Base-by-base conservation (phyloP, 176 grass and related monocot species). In the Raddia distichophylla region DNA sequence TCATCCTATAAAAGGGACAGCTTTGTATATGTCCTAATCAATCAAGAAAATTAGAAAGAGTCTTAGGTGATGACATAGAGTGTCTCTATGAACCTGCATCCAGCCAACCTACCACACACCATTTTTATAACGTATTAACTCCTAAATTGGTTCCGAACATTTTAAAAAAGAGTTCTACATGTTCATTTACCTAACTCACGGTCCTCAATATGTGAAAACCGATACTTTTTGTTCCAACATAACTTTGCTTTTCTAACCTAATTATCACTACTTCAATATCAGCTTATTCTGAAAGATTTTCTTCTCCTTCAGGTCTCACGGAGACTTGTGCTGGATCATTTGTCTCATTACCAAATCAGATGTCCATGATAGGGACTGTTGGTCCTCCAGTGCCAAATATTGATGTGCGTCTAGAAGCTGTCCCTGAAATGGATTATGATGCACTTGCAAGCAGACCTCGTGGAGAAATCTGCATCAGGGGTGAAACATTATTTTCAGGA, bases 331-430 rank as follows among this genome's bases (percentile, higher is more conserved):
- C 87, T 61, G 91, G 91, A 67, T 90, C 94, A 20, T 91, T 94
- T 61, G 84, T 94, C 49, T 87, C 91, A 13, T 51, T 97, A 50
- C 91, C 91, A 70, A 91, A 97, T 78, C 84, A 97, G 54, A 87
- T 91, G 73, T 88, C 89, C 77, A 97, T 97, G 94, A 76, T 94
- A 53, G 89, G 84, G 76, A 91, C 91, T 61, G 89, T 97, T 69
- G 94, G 94, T 34, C 91, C 94, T 37, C 94, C 94, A 43, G 87
- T 94, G 8, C 91, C 94, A 88, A 91, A 93, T 72, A 91, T 94
- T 27, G 91, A 94, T 87, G 87, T 87, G 16, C 75, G 76, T 45
- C 58, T 97, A 46, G 85, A 91, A 77, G 94, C 94, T 5, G 94
- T 94, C 54, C 87, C 87, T 70, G 94, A 97, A 83, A 97, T 97